phyloP scores from a whole-genome alignment of 1,139 yeast genomes.

The Suhomyces maxii region DNA sequence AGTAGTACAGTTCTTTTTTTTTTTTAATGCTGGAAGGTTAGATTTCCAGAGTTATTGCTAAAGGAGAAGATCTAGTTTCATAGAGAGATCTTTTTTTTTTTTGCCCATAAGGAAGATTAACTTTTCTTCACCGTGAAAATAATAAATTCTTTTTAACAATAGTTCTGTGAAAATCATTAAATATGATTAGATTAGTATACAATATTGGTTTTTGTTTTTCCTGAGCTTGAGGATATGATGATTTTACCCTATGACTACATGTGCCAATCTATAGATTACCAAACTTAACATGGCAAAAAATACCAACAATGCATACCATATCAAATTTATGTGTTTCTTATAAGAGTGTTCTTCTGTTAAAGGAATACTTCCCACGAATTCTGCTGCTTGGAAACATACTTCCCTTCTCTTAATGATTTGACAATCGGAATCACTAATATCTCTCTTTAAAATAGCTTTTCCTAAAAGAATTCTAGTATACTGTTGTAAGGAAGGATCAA shows the following conservation, averaged over 20 bases:
- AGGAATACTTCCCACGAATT: constrained; percentile 46
- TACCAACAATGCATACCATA: constrained; percentile 6
- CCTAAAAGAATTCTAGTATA: constrained; percentile 44
- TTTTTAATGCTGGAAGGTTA: too few relatives aligned
- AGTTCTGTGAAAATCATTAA: too few relatives aligned
- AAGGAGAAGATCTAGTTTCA: too few relatives aligned
- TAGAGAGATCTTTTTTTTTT: too few relatives aligned
- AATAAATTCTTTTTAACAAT: too few relatives aligned
- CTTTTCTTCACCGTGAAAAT: too few relatives aligned
- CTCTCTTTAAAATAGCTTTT: constrained; percentile 42
- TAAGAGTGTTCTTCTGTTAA: constrained; percentile 11
- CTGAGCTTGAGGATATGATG: neutral
- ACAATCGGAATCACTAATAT: constrained; percentile 32
- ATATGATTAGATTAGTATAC: too few relatives aligned
- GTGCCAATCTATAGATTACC: constrained; percentile 9
- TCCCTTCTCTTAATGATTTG: constrained; percentile 39
- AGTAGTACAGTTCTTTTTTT: too few relatives aligned
- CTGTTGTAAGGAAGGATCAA: constrained; percentile 37
- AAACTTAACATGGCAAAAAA: constrained; percentile 10
- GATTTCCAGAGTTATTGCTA: too few relatives aligned
- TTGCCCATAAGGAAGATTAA: too few relatives aligned
- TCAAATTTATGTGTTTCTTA: constrained; percentile 3
- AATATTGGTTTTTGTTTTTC: too few relatives aligned
- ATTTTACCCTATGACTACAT: constrained; percentile 1
- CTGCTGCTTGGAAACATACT: constrained; percentile 45